Conservation (phyloP, 768 basidiomycete species). For the Russula olivacea region DNA sequence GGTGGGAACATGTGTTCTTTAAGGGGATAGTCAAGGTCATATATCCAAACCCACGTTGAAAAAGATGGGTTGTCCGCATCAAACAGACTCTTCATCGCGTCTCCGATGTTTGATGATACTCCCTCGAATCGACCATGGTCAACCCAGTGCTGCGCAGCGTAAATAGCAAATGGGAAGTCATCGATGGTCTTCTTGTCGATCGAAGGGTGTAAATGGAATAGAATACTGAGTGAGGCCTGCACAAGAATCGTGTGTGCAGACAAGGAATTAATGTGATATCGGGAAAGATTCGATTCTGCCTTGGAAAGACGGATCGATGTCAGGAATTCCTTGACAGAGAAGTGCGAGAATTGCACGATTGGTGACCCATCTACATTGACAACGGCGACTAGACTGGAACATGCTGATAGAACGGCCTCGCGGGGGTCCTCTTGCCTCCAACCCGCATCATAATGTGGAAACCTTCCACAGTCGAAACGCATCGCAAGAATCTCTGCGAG, state of each 20-base stretch:
- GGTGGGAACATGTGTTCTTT: not conserved
- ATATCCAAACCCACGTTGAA: not conserved
- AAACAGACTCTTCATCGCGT: not conserved
- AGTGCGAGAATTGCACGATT: constrained; percentile 5
- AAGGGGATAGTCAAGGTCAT: not conserved
- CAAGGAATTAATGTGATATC: not conserved
- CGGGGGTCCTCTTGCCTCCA: not conserved
- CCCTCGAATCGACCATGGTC: not conserved
- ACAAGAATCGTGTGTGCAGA: not conserved
- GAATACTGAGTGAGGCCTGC: not conserved
- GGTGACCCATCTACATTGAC: not conserved
- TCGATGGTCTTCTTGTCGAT: not conserved
- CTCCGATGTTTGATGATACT: not conserved
- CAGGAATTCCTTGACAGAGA: constrained; percentile 11
- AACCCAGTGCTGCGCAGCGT: not conserved
- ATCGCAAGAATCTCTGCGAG: constrained; percentile 3
- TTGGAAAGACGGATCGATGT: not conserved
- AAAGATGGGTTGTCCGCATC: not conserved
- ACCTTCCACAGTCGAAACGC: not conserved
- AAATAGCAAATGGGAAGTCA: not conserved
- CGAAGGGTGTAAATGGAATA: not conserved
- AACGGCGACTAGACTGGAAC: constrained; percentile 4
- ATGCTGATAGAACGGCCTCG: not conserved
- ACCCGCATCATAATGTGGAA: not conserved
- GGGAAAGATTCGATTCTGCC: not conserved